A percentile compares a stretch with the other conserved stretches of the same genome.
These are phyloP conservation scores for Actinomucor elegans DNA, from an alignment of 371 early-diverging fungal species.

Conservation along the genomic window DNA sequence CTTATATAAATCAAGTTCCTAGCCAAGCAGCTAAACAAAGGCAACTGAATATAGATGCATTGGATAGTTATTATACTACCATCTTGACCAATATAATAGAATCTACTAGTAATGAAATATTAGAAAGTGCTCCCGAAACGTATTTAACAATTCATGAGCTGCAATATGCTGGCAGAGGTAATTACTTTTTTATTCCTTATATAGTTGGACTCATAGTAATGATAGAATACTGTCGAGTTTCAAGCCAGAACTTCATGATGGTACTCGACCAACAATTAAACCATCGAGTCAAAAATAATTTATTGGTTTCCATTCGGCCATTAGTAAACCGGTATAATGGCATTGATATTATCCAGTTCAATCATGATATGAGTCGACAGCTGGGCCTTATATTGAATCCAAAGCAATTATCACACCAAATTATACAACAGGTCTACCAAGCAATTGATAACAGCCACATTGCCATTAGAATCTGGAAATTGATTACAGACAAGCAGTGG, in stretches of 20 bases:
- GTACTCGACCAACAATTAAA: conserved; percentile 27
- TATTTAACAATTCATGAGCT: conserved; percentile 25
- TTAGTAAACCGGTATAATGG: conserved; percentile 24
- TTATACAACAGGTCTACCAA: conserved; percentile 15
- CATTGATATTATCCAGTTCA: conserved; percentile 5
- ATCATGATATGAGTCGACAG: conserved; percentile 27
- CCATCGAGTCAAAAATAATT: conserved; percentile 14
- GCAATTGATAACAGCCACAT: neutral
- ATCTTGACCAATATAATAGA: conserved; percentile 9
- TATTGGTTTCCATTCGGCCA: conserved; percentile 30
- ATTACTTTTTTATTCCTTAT: neutral
- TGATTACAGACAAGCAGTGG: neutral
- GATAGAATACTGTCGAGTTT: conserved; percentile 20
- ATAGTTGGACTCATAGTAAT: neutral
- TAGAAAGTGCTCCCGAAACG: conserved; percentile 15
- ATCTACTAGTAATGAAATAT: conserved; percentile 7
- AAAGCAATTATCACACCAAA: conserved; percentile 19
- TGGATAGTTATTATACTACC: conserved; percentile 1
- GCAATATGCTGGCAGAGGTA: conserved; percentile 19
- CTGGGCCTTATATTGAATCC: conserved; percentile 24
- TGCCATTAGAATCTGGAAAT: conserved; percentile 1
- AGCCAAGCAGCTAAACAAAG: too few relatives aligned
- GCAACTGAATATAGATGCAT: neutral
- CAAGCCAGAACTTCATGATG: conserved; percentile 20
- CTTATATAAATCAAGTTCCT: too few relatives aligned